These are phyloP conservation scores for Penicillium mononematosum DNA, from an alignment of 495 filamentous ascomycete genomes.

Conservation along the genomic window DNA sequence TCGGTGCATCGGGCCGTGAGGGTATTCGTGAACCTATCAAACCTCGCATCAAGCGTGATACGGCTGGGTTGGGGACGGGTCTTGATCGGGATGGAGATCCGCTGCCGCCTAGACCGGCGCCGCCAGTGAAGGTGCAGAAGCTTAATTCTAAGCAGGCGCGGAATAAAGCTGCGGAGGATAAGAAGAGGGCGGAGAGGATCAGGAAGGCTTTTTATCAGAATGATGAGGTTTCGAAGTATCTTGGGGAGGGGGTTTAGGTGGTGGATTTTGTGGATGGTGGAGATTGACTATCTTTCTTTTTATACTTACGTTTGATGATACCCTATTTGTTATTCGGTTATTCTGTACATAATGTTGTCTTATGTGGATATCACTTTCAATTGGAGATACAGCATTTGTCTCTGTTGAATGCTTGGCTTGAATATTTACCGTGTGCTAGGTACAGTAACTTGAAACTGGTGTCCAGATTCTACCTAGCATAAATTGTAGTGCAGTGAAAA, in stretches of 20 bases:
- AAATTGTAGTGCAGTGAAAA: not conserved
- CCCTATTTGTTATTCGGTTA: not conserved
- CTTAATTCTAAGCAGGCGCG: constrained; percentile 70
- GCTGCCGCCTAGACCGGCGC: constrained; percentile 20
- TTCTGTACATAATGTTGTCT: not conserved
- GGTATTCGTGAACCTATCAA: constrained; percentile 78
- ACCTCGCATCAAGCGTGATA: constrained; percentile 68
- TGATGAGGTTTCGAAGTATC: constrained; percentile 70
- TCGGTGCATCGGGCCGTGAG: constrained; percentile 65
- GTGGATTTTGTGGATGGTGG: not conserved
- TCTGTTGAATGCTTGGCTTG: not conserved
- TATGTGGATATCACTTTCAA: not conserved
- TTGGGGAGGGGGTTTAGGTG: constrained; percentile 44
- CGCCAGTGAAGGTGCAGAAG: constrained; percentile 53
- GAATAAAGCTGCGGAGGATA: constrained; percentile 58
- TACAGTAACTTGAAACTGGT: not conserved
- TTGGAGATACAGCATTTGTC: not conserved
- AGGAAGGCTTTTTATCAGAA: constrained; percentile 65
- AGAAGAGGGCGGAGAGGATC: constrained; percentile 61
- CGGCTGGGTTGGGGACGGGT: constrained; percentile 63
- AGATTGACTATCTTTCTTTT: not conserved
- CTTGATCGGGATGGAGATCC: constrained; percentile 28
- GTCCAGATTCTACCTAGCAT: constrained; percentile 3
- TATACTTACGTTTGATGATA: constrained; percentile 1
- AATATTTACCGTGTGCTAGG: not conserved